phyloP scores from a whole-genome alignment of 352 stramenopile genomes.

The Peronospora farinosa region DNA sequence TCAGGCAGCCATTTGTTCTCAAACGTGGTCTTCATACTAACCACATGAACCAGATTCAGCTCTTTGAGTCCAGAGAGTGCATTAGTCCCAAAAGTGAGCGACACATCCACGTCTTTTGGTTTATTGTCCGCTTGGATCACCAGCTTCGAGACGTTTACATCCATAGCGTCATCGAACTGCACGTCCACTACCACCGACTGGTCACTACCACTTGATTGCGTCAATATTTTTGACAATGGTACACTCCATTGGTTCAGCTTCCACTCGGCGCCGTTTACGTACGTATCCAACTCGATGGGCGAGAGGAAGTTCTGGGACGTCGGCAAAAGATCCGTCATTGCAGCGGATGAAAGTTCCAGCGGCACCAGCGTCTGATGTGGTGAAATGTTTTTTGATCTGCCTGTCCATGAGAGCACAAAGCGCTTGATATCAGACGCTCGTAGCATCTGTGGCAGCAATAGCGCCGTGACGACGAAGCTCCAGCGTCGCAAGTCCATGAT shows the following conservation, averaged over 20 bases:
- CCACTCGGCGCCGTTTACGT: constrained; percentile 23
- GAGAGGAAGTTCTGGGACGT: constrained; percentile 7
- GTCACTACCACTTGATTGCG: constrained; percentile 1
- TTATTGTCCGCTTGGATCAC: constrained; percentile 14
- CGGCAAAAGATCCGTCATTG: constrained; percentile 9
- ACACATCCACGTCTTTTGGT: constrained; percentile 11
- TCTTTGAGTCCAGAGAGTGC: constrained; percentile 20
- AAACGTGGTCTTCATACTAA: constrained; percentile 39
- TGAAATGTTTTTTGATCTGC: constrained; percentile 5
- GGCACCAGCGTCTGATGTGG: constrained; percentile 16
- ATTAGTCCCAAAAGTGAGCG: constrained; percentile 17
- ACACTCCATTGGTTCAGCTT: constrained; percentile 28
- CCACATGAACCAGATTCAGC: constrained; percentile 33
- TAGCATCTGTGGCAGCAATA: constrained; percentile 11
- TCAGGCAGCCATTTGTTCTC: constrained; percentile 34
- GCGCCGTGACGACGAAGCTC: neutral
- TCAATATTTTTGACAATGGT: constrained; percentile 17
- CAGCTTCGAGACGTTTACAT: constrained; percentile 18
- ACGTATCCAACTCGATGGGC: constrained; percentile 18
- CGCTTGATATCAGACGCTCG: constrained; percentile 5
- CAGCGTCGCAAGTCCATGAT: constrained; percentile 9
- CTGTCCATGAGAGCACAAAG: constrained; percentile 31
- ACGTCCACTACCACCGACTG: constrained; percentile 23
- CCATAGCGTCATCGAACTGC: constrained; percentile 18
- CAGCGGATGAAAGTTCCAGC: constrained; percentile 19